Conservation (phyloP, 176 grass and related monocot genomes). For the Sorghum bicolor region DNA sequence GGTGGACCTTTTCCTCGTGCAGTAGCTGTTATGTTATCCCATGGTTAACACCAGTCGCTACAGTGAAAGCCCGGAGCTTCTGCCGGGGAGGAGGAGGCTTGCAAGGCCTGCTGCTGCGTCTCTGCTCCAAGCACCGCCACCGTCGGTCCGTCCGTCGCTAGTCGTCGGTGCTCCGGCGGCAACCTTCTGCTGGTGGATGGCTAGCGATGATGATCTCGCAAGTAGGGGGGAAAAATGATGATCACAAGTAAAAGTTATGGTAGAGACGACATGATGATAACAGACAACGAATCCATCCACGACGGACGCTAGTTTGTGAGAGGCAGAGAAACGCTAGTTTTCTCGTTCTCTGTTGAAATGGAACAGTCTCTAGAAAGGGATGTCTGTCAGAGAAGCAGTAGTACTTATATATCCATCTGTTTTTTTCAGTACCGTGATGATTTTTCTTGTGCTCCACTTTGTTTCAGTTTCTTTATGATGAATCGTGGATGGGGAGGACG, state of each 20-base stretch:
- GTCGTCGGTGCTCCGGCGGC: background rate
- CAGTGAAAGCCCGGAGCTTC: background rate
- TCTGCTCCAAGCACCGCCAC: background rate
- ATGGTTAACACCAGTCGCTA: background rate
- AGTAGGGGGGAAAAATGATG: too few species aligned
- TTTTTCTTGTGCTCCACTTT: background rate
- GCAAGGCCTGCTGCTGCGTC: too few species aligned
- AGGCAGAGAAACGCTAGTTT: background rate
- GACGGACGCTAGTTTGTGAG: background rate
- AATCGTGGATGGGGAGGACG: background rate
- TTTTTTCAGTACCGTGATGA: too few species aligned
- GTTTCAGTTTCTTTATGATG: background rate
- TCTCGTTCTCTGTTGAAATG: background rate
- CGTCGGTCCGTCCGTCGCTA: background rate
- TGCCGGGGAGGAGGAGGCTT: background rate
- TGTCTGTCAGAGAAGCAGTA: background rate
- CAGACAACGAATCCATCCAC: background rate
- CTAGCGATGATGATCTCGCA: background rate
- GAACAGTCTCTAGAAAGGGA: background rate
- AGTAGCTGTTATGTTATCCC: background rate
- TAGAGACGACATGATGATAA: background rate
- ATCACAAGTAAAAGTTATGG: background rate
- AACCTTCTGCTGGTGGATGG: background rate
- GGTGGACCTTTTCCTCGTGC: constrained; percentile 1
- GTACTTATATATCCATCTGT: background rate